Percentiles rank a stretch among this genome's conserved stretches.
phyloP scores from a whole-genome alignment of 345 rosid species.

The Luvunga scandens region DNA sequence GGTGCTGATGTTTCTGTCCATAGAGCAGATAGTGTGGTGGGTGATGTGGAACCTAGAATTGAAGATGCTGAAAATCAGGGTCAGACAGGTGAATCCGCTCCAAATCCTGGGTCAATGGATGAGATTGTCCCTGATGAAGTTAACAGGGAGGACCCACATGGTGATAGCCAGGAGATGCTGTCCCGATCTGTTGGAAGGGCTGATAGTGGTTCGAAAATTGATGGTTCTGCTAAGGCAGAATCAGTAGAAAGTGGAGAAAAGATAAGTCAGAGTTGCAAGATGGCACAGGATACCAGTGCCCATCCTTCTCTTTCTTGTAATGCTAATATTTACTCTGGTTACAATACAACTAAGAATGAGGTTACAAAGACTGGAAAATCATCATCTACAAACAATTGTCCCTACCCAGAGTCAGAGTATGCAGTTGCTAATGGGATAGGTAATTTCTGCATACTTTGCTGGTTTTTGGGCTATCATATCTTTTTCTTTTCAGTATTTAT shows the following conservation, averaged over 20 bases:
- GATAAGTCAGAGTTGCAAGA: constrained; percentile 57
- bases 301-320: constrained; percentile 95
- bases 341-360: constrained; percentile 68
- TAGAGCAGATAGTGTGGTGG: constrained; percentile 85
- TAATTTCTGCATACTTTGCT: constrained; percentile 12
- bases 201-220: constrained; percentile 93
- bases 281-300: constrained; percentile 44
- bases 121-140: constrained; percentile 79
- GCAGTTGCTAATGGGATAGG: constrained; percentile 72
- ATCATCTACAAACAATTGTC: constrained; percentile 62
- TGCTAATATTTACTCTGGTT: constrained; percentile 67
- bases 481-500: background rate
- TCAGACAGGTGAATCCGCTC: constrained; percentile 96
- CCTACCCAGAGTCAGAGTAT: constrained; percentile 67
- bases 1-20: constrained; percentile 92
- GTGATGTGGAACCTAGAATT: constrained; percentile 81
- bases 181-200: constrained; percentile 80
- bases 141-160: constrained; percentile 74
- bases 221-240: constrained; percentile 86
- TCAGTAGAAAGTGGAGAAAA: constrained; percentile 96
- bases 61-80: constrained; percentile 97
- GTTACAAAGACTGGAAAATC: constrained; percentile 68
- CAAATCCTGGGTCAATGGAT: constrained; percentile 81
- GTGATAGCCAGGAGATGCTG: constrained; percentile 92
- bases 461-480: background rate